These are phyloP conservation scores for Solanum gracilifrons DNA, from an alignment of 257 asterid genomes.

Conservation along the genomic window DNA sequence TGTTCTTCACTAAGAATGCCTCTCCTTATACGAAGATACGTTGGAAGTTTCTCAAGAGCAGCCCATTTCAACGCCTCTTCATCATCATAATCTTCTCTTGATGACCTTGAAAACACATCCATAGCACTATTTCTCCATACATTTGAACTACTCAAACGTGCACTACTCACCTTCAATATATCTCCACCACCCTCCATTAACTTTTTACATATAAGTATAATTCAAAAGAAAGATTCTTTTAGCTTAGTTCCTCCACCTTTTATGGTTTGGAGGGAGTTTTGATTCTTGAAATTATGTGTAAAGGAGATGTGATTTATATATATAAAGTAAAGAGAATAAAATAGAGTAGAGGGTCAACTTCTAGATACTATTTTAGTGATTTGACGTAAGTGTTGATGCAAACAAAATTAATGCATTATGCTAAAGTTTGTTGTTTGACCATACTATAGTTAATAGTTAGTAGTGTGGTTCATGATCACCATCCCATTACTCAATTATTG, in stretches of 20 bases:
- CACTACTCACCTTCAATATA: conserved; percentile 36
- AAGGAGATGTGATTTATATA: background rate
- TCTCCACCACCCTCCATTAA: conserved; percentile 49
- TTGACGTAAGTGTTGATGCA: conserved; percentile 34
- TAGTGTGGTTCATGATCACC: background rate
- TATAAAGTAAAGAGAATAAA: background rate
- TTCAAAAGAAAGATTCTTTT: background rate
- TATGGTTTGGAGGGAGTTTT: conserved; percentile 10
- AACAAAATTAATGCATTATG: background rate
- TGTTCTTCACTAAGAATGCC: conserved; percentile 49
- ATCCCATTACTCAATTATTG: background rate
- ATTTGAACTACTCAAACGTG: conserved; percentile 51
- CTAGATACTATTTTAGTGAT: conserved; percentile 4
- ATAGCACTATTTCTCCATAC: conserved; percentile 67
- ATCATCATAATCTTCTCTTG: conserved; percentile 50
- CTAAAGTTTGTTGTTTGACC: background rate
- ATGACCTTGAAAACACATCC: conserved; percentile 57
- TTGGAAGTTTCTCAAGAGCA: conserved; percentile 72
- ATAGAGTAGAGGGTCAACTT: background rate
- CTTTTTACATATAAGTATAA: background rate
- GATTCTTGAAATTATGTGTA: conserved; percentile 13
- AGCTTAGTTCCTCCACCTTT: background rate
- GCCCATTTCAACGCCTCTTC: conserved; percentile 94
- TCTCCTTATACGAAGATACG: conserved; percentile 52
- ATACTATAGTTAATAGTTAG: background rate